These are phyloP conservation scores for Massarina eburnea DNA, from an alignment of 2,329 filamentous ascomycete species.

Conservation along the genomic window DNA sequence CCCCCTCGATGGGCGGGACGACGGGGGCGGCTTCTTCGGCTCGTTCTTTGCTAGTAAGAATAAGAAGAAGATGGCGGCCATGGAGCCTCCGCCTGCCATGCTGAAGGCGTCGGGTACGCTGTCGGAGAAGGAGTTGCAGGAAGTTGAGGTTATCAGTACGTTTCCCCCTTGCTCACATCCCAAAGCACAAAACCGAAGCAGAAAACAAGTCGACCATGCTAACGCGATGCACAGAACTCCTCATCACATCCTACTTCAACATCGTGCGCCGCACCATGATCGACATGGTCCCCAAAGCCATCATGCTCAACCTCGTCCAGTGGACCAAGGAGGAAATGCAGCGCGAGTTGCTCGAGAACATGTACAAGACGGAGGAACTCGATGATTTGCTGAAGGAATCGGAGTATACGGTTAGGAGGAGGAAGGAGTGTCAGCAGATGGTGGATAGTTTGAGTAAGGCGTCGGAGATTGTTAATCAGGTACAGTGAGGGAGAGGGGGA, in stretches of 20 bases:
- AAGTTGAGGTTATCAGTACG: constrained; percentile 97
- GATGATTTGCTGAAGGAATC: constrained; percentile 97
- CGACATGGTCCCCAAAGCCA: constrained; percentile 99
- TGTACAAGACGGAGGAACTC: constrained; percentile 89
- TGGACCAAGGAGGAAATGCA: constrained; percentile 99
- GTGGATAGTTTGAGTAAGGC: constrained; percentile 88
- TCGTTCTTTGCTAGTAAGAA: constrained; percentile 99
- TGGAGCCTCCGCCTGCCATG: constrained; percentile 91
- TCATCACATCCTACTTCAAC: constrained; percentile 97
- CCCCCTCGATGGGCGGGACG: constrained; percentile 54
- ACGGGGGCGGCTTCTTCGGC: constrained; percentile 80
- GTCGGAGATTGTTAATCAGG: constrained; percentile 90
- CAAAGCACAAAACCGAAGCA: background rate
- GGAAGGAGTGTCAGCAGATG: constrained; percentile 99
- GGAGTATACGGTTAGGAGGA: constrained; percentile 89
- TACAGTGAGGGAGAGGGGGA: constrained; percentile 38
- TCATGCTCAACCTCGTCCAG: constrained; percentile 96
- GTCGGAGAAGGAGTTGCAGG: constrained; percentile 89
- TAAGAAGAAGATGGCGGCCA: constrained; percentile 99
- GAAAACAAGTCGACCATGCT: constrained; percentile 19
- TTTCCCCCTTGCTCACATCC: constrained; percentile 20
- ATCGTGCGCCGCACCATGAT: constrained; percentile 99
- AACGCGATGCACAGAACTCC: constrained; percentile 64
- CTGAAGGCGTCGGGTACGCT: constrained; percentile 93
- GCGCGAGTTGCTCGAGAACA: constrained; percentile 90